Evolutionary conservation across 2,329 filamentous ascomycete species (phyloP).

Genomic region (Colletotrichum sp.): DNA sequence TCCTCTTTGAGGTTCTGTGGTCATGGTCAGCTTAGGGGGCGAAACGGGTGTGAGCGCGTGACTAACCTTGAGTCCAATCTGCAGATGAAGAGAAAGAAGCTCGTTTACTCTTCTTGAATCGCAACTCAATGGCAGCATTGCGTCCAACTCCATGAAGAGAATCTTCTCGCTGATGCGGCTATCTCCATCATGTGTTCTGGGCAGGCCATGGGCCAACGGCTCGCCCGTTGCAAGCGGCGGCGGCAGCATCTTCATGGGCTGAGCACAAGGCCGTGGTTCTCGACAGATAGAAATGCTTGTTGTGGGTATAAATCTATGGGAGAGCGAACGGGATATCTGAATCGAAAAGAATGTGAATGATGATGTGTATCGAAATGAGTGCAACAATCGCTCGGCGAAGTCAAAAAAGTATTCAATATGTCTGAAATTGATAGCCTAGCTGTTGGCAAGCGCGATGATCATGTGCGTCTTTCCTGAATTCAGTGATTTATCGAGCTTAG

Average conservation of each 20-base stretch:
- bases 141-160: not conserved
- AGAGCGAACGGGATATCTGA: not conserved
- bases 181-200: not conserved
- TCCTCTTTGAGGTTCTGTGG: not conserved
- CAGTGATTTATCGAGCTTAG: accelerated
- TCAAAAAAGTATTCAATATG: not conserved
- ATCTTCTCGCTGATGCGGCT: not conserved
- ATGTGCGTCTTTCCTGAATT: not conserved
- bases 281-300: not conserved
- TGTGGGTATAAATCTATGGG: not conserved
- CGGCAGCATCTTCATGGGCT: not conserved
- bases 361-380: not conserved
- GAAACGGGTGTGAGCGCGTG: not conserved
- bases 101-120: not conserved
- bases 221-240: not conserved
- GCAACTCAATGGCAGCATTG: accelerated
- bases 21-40: not conserved
- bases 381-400: not conserved
- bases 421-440: not conserved
- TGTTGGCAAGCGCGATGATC: not conserved
- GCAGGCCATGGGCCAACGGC: accelerated
- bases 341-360: not conserved
- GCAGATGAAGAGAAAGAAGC: not conserved
- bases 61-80: not conserved
- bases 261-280: not conserved